Percentiles rank a stretch among this genome's conserved stretches.
phyloP scores from a whole-genome alignment of 225 moss, liverwort and hornwort genomes.

The Bryoerythrophyllum caledonicum region DNA sequence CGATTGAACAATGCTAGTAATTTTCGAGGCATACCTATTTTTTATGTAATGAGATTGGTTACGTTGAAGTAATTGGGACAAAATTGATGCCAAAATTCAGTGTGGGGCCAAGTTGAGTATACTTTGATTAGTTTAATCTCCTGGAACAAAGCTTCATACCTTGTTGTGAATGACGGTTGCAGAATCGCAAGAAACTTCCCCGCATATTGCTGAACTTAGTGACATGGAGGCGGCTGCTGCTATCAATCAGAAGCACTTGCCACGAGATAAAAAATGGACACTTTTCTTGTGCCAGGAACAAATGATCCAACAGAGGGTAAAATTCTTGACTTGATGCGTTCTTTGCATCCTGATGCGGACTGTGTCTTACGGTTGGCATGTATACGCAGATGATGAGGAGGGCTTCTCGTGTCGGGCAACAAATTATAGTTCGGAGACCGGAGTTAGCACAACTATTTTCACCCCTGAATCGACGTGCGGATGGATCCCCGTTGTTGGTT shows the following conservation, averaged over 20 bases:
- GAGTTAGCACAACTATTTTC: conserved; percentile 55
- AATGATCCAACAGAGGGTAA: conserved; percentile 60
- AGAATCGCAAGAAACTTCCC: conserved; percentile 45
- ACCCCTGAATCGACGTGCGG: conserved; percentile 50
- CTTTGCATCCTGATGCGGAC: background rate
- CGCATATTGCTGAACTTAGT: conserved; percentile 36
- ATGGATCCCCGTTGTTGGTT: conserved; percentile 57
- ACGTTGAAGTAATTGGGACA: background rate
- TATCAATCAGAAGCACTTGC: conserved; percentile 19
- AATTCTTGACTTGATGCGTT: background rate
- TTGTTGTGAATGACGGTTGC: conserved; percentile 22
- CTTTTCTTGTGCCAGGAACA: conserved; percentile 57
- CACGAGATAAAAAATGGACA: conserved; percentile 52
- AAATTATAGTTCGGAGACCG: conserved; percentile 52
- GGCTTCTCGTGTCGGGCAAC: conserved; percentile 56
- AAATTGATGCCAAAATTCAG: background rate
- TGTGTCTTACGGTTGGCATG: conserved; percentile 1
- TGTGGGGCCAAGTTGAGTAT: background rate
- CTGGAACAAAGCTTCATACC: background rate
- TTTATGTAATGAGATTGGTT: background rate
- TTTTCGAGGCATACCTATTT: background rate
- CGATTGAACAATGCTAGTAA: background rate
- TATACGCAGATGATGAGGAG: conserved; percentile 55
- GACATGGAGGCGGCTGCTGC: conserved; percentile 23
- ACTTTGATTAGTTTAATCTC: background rate